Evolutionary conservation across 1,284 basidiomycete genomes (phyloP), one percentile per base, ranked within the genome.

Genomic region (Tremellales sp.): DNA sequence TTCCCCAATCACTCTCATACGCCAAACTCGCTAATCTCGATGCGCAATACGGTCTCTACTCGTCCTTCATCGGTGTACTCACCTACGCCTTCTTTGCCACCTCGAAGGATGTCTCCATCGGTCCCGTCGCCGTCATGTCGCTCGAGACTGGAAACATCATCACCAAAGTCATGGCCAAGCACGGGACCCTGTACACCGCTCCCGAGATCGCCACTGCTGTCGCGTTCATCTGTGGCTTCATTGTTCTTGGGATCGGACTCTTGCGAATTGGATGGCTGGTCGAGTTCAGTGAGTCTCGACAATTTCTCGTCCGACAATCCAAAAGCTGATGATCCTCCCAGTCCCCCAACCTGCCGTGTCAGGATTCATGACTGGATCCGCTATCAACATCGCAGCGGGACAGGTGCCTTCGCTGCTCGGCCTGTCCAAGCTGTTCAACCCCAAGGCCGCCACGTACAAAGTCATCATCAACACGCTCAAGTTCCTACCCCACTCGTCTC

Each of bases 111-210:
- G 87, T 93, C 28, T 89, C 89, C 10, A 95, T 97, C 57, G 92
- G 92, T 42, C 92, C 92, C 3, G 92, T 94, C 54, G 93, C 94
- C 14, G 94, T 98, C 71, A 95, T 97, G 91, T 94, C 89, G 6
- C 81, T 95, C 45, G 87, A 89, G 28, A 83, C 65, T 5, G 80
- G 87, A 13, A 83, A 87, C 63, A 83, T 94, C 53, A 86, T 95
- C 66, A 75, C 77, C 22, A 71, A 79, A 34, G 82, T 94, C 41
- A 66, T 85, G 40, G 58, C 48, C 5, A 57, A 66, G 29, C 66
- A 65, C 35, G 69, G 66, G 1, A 58, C 74, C 22, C 65, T 76
- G 58, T 92, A 81, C 79, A 61, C 71, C 3, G 75, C 75, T 3
- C 83, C 86, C 5, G 76, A 83, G 48, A 97, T 98, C 55, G 94